Conservation (phyloP, 345 rosid genomes). For the Eucalyptus lansdowneana region DNA sequence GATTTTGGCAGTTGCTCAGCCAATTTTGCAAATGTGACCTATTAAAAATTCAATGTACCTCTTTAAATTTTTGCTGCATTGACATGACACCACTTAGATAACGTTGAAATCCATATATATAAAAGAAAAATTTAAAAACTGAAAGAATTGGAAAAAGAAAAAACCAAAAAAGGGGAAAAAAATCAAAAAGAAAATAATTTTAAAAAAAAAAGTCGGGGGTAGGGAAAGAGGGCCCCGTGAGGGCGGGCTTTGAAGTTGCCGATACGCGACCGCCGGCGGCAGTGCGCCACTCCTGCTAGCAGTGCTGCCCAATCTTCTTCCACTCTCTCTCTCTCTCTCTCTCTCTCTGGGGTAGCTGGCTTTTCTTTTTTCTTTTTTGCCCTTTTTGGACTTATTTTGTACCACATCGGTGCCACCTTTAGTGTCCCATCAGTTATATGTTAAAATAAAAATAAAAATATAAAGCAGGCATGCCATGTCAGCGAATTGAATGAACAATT, state of each 20-base stretch:
- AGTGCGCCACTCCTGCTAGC: not conserved
- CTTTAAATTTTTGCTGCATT: not conserved
- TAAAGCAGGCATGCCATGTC: not conserved
- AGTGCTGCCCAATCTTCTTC: not conserved
- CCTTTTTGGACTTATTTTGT: too few relatives aligned
- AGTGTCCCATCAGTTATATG: not conserved
- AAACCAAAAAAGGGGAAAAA: not conserved
- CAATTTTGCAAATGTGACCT: not conserved
- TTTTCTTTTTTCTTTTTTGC: too few relatives aligned
- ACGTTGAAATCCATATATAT: not conserved
- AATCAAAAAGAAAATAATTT: not conserved
- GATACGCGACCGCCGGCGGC: not conserved
- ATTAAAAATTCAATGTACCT: not conserved
- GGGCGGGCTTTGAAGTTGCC: not conserved
- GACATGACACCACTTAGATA: too few relatives aligned
- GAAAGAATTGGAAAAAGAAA: not conserved
- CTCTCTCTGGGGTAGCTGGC: too few relatives aligned
- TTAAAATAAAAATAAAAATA: not conserved
- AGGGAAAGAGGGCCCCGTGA: not conserved
- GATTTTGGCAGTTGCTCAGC: accelerated
- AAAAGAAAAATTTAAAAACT: too few relatives aligned
- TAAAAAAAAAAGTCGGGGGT: not conserved
- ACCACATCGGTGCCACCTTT: too few relatives aligned
- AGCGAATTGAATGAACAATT: not conserved
- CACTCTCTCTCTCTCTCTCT: too few relatives aligned